Percentiles rank a stretch among this genome's conserved stretches.
These are phyloP conservation scores for Aphanocladium album DNA, from an alignment of 2,329 filamentous ascomycete species.

Conservation along the genomic window DNA sequence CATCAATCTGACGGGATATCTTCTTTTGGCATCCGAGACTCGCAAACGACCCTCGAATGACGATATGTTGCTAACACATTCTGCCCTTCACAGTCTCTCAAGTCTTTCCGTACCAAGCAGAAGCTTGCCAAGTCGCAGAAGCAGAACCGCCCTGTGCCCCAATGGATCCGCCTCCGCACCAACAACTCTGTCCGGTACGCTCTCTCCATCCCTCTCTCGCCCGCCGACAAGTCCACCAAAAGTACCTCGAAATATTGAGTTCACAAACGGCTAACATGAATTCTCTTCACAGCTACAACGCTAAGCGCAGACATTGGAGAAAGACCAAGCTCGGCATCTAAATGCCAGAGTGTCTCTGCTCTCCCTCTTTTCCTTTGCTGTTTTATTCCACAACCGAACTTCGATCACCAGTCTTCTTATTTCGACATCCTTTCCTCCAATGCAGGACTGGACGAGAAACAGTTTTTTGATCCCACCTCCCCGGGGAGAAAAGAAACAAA, in stretches of 20 bases:
- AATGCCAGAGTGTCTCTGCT: slow-evolving; percentile 38
- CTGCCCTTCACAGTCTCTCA: slow-evolving; percentile 71
- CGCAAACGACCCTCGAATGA: not conserved
- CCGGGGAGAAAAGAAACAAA: not conserved
- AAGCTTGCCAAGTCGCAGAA: slow-evolving; percentile 99
- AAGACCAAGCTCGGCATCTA: slow-evolving; percentile 99
- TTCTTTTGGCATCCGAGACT: not conserved
- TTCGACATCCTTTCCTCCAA: not conserved
- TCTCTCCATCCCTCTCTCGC: not conserved
- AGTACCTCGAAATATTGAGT: not conserved
- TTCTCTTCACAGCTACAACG: slow-evolving; percentile 77
- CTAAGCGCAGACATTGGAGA: slow-evolving; percentile 99
- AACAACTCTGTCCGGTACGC: slow-evolving; percentile 99
- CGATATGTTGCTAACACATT: slow-evolving; percentile 21
- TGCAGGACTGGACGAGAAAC: not conserved
- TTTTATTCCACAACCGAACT: slow-evolving; percentile 19
- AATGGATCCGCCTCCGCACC: slow-evolving; percentile 98
- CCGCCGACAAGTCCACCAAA: not conserved
- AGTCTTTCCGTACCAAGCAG: slow-evolving; percentile 99
- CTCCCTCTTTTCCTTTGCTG: slow-evolving; percentile 18
- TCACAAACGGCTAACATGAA: not conserved
- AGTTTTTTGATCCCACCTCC: not conserved
- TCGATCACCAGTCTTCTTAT: not conserved
- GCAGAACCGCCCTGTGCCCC: slow-evolving; percentile 99
- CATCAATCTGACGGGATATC: not conserved